phyloP scores from a whole-genome alignment of 441 rosid genomes.

The Rhodomyrtus psidioides region DNA sequence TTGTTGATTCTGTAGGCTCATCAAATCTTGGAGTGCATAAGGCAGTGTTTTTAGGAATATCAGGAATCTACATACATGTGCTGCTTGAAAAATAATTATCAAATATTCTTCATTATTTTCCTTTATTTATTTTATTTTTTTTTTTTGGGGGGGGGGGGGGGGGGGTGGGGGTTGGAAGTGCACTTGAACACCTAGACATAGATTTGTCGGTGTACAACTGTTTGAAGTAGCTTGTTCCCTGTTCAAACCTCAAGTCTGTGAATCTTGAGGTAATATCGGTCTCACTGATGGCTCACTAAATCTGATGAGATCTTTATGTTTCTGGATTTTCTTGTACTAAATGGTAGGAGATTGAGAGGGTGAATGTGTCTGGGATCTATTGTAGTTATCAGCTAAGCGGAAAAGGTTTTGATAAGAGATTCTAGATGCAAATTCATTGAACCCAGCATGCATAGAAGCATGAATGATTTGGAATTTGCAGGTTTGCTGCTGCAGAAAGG shows the following conservation, averaged over 20 bases:
- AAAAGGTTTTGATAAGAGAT: not conserved
- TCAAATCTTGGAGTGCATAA: not conserved
- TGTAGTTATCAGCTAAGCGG: not conserved
- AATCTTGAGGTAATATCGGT: too few relatives aligned
- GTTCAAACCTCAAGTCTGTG: not conserved
- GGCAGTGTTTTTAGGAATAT: not conserved
- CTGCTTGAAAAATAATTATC: not conserved
- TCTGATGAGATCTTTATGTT: not conserved
- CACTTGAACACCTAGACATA: not conserved
- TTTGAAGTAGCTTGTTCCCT: not conserved
- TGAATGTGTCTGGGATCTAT: not conserved
- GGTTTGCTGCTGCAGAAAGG: not conserved
- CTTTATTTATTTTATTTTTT: not conserved
- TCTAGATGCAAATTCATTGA: not conserved
- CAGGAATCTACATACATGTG: not conserved
- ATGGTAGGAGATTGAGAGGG: not conserved
- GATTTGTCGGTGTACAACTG: not conserved
- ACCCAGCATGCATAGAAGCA: not conserved
- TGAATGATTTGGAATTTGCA: not conserved
- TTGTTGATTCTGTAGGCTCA: not conserved
- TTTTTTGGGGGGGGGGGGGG: not conserved
- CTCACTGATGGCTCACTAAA: not conserved
- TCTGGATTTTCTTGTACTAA: not conserved
- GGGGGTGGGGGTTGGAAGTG: too few relatives aligned
- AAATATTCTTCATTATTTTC: not conserved